Conservation (phyloP, 768 basidiomycete genomes). For the Podaxis sp. region DNA sequence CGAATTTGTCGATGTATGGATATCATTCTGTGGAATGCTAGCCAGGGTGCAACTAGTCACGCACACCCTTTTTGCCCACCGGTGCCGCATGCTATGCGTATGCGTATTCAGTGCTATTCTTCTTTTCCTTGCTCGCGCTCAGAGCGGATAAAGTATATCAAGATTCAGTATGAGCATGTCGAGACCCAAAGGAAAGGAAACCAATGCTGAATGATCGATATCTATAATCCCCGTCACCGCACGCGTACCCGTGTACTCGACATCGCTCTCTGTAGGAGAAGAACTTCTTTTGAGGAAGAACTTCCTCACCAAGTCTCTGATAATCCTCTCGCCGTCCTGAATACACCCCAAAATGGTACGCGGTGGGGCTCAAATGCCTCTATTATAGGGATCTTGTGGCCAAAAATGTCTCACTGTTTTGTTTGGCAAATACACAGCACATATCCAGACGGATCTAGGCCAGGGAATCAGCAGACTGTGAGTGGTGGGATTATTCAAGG, state of each 20-base stretch:
- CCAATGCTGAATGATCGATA: constrained; percentile 1
- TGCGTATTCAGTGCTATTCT: neutral
- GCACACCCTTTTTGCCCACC: neutral
- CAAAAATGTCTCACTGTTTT: neutral
- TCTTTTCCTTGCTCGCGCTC: constrained; percentile 1
- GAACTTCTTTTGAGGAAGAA: constrained; percentile 5
- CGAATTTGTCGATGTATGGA: neutral
- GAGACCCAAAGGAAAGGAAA: constrained; percentile 4
- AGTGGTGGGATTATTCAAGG: neutral
- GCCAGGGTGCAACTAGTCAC: neutral
- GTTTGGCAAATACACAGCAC: neutral
- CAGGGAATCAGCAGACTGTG: neutral
- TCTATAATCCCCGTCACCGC: neutral
- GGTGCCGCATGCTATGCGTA: neutral
- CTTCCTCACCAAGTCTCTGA: constrained; percentile 6
- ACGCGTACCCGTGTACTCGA: constrained; percentile 2
- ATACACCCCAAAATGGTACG: neutral
- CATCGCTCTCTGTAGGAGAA: neutral
- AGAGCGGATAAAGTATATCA: neutral
- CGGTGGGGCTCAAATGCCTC: neutral
- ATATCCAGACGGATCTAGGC: neutral
- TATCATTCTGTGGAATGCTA: neutral
- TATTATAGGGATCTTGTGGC: neutral
- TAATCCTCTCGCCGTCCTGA: neutral
- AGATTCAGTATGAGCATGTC: neutral